Evolutionary conservation across 139 green algal genomes (phyloP).

Genomic region (Axilococcus clingmanii): DNA sequence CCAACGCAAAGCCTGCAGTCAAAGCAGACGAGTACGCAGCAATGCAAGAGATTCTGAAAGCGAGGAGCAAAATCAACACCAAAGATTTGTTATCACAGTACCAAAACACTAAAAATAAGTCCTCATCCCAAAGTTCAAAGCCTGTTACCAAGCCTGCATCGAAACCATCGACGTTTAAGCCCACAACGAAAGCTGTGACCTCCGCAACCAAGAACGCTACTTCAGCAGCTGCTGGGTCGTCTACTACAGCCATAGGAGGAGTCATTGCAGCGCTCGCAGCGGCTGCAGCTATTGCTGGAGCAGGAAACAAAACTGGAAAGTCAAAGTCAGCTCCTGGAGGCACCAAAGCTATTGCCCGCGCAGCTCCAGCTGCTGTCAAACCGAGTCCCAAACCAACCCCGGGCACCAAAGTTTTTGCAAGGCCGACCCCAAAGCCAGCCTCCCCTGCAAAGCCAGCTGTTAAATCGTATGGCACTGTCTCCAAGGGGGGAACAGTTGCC

Average conservation of each 20-base stretch:
- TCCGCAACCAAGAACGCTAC: background rate
- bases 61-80: background rate
- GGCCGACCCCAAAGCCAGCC: background rate
- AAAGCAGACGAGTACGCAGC: background rate
- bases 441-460: background rate
- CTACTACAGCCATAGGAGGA: background rate
- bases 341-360: too few relatives aligned
- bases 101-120: background rate
- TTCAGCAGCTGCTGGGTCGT: background rate
- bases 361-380: too few relatives aligned
- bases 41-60: too few relatives aligned
- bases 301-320: background rate
- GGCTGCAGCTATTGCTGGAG: background rate
- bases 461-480: background rate
- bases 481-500: background rate
- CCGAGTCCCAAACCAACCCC: too few relatives aligned
- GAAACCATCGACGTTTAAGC: too few relatives aligned
- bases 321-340: too few relatives aligned
- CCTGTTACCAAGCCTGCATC: background rate
- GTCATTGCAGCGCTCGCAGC: background rate
- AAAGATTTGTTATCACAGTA: conserved; percentile 1
- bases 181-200: too few relatives aligned
- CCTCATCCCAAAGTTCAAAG: background rate
- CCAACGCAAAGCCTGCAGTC: background rate
- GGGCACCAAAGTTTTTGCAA: too few relatives aligned